phyloP scores from a whole-genome alignment of 805 yeast genomes.

The Metschnikowia rubicola region DNA sequence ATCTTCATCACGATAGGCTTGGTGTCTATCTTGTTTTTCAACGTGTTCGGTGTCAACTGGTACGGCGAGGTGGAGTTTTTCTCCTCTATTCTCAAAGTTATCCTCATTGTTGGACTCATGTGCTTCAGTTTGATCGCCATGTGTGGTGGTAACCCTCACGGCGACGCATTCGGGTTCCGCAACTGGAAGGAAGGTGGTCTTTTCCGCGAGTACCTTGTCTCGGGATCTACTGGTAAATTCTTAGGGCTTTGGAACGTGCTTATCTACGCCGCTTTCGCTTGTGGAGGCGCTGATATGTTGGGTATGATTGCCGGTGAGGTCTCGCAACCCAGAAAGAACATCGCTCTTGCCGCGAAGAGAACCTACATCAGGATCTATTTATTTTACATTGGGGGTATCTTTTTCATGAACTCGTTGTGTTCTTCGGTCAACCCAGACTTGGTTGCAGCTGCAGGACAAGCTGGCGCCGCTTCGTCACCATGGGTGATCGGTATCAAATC shows the following conservation, averaged over 20 bases:
- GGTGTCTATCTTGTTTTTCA: slow-evolving; percentile 27
- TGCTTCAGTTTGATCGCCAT: slow-evolving; percentile 34
- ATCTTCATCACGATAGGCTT: slow-evolving; percentile 29
- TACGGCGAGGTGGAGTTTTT: slow-evolving; percentile 21
- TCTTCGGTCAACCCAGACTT: slow-evolving; percentile 33
- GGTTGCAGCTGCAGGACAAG: slow-evolving; percentile 23
- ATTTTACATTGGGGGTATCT: slow-evolving; percentile 37
- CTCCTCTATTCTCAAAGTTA: slow-evolving; percentile 21
- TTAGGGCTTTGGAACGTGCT: slow-evolving; percentile 61
- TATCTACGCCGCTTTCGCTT: slow-evolving; percentile 63
- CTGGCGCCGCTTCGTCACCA: slow-evolving; percentile 41
- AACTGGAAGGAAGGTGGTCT: slow-evolving; percentile 36
- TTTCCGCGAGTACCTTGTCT: slow-evolving; percentile 24
- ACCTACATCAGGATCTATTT: slow-evolving; percentile 32
- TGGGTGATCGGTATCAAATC: slow-evolving; percentile 36
- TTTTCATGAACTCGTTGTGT: slow-evolving; percentile 34
- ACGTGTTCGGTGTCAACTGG: slow-evolving; percentile 25
- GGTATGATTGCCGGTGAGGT: slow-evolving; percentile 40
- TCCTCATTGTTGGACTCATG: slow-evolving; percentile 36
- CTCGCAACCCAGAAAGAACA: slow-evolving; percentile 37
- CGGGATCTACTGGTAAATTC: slow-evolving; percentile 59
- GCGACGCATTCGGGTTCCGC: slow-evolving; percentile 33
- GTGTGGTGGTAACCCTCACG: slow-evolving; percentile 38
- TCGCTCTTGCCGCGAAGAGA: slow-evolving; percentile 34
- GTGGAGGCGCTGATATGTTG: slow-evolving; percentile 46